A percentile compares a stretch with the other conserved stretches of the same genome.
Evolutionary conservation across 768 basidiomycete genomes (phyloP).

Genomic region (Naematelia encephala): DNA sequence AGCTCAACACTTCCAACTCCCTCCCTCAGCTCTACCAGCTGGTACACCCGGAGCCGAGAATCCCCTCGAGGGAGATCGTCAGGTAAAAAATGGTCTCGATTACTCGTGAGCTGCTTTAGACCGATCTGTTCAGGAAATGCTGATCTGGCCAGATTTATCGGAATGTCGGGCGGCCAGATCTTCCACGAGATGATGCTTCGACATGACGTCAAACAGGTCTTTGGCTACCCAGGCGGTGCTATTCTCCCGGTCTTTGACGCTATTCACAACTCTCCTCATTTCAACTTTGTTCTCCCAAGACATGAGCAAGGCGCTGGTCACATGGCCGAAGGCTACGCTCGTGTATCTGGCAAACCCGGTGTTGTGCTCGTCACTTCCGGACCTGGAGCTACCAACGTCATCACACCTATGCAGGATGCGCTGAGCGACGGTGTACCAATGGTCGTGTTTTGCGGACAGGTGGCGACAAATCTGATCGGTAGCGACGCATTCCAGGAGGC

Average conservation of each 20-base stretch:
- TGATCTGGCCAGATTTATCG: slow-evolving; percentile 65
- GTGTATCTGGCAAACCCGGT: slow-evolving; percentile 94
- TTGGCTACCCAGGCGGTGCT: slow-evolving; percentile 96
- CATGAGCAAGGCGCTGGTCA: slow-evolving; percentile 99
- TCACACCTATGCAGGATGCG: slow-evolving; percentile 98
- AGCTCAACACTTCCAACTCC: slow-evolving; percentile 55
- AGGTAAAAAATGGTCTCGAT: slow-evolving; percentile 40
- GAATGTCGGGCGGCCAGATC: slow-evolving; percentile 91
- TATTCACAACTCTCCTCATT: slow-evolving; percentile 92
- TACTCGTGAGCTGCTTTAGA: slow-evolving; percentile 33
- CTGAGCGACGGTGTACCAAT: slow-evolving; percentile 89
- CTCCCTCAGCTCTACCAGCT: slow-evolving; percentile 31
- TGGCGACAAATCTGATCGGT: slow-evolving; percentile 99
- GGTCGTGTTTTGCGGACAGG: slow-evolving; percentile 94
- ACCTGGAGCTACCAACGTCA: slow-evolving; percentile 94
- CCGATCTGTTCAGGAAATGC: slow-evolving; percentile 5
- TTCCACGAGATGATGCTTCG: slow-evolving; percentile 99
- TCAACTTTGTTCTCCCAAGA: slow-evolving; percentile 89
- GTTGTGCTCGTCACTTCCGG: slow-evolving; percentile 98
- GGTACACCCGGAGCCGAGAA: slow-evolving; percentile 27
- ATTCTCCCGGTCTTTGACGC: slow-evolving; percentile 99
- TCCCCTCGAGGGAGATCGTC: slow-evolving; percentile 21
- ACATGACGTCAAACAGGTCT: slow-evolving; percentile 91
- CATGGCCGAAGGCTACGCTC: slow-evolving; percentile 98
- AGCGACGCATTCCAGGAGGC: slow-evolving; percentile 99